Percentiles rank a stretch among this genome's conserved stretches.
phyloP scores from a whole-genome alignment of 2,329 filamentous ascomycete species.

The Ophidiomyces ophidiicola region DNA sequence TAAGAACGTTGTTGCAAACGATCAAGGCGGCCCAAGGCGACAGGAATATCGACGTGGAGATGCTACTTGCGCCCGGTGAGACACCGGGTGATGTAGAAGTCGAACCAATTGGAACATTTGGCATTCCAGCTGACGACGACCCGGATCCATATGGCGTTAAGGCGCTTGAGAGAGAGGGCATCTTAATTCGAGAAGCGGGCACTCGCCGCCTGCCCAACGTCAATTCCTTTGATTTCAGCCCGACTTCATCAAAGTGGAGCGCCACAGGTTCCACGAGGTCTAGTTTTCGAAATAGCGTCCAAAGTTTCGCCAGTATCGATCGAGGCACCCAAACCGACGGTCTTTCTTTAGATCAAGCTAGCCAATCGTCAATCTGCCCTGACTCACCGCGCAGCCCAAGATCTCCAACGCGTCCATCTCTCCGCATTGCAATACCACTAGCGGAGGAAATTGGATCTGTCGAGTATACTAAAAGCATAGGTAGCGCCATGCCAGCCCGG shows the following conservation, averaged over 20 bases:
- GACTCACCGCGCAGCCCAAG: slow-evolving; percentile 10
- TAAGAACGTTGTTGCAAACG: slow-evolving; percentile 60
- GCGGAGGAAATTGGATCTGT: background rate
- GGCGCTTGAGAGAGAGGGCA: slow-evolving; percentile 76
- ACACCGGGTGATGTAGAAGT: slow-evolving; percentile 65
- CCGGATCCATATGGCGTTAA: slow-evolving; percentile 86
- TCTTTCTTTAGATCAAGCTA: slow-evolving; percentile 5
- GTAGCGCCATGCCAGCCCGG: background rate
- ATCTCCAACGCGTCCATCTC: background rate
- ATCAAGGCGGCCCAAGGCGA: slow-evolving; percentile 81
- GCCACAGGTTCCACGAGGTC: slow-evolving; percentile 48
- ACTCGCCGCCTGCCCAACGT: slow-evolving; percentile 59
- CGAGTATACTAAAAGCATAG: background rate
- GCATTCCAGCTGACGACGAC: slow-evolving; percentile 65
- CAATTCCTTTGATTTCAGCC: slow-evolving; percentile 77
- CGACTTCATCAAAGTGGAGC: slow-evolving; percentile 52
- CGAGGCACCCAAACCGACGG: slow-evolving; percentile 59
- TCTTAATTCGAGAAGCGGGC: slow-evolving; percentile 85
- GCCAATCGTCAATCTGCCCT: slow-evolving; percentile 9
- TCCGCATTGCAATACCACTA: background rate
- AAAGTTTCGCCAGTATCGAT: slow-evolving; percentile 47
- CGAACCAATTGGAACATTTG: slow-evolving; percentile 48
- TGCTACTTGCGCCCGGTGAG: slow-evolving; percentile 55
- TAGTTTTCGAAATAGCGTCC: slow-evolving; percentile 60
- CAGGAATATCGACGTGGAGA: slow-evolving; percentile 54